Evolutionary conservation across 2,329 filamentous ascomycete species (phyloP).

Genomic region (Pestalotiopsis sp.): DNA sequence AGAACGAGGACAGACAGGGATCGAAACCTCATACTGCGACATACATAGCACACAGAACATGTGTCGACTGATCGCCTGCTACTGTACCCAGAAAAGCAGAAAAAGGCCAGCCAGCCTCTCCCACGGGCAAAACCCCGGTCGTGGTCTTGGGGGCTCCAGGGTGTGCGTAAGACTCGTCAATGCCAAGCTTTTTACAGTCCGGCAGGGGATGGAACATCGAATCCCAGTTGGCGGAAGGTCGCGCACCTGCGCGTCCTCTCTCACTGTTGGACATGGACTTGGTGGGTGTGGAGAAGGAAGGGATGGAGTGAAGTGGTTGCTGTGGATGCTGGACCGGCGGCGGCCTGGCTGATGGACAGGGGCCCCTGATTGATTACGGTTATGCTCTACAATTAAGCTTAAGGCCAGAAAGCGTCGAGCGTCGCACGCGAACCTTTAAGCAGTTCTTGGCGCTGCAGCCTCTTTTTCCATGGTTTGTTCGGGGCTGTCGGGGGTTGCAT

Average conservation of each 20-base stretch:
- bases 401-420: constrained; percentile 1
- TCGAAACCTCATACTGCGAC: neutral
- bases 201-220: neutral
- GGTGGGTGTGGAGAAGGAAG: neutral
- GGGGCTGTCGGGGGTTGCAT: neutral
- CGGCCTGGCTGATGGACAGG: neutral
- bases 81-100: neutral
- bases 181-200: neutral
- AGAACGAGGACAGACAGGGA: neutral
- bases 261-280: constrained; percentile 1
- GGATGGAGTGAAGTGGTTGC: neutral
- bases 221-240: neutral
- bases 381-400: constrained; percentile 16
- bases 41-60: too few relatives aligned
- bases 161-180: neutral
- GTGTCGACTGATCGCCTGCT: too few relatives aligned
- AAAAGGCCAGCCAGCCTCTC: neutral
- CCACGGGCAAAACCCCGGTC: neutral
- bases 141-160: neutral
- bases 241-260: neutral
- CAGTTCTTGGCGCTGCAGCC: neutral
- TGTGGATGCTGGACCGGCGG: neutral
- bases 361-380: constrained; percentile 14
- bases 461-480: neutral
- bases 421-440: neutral